Percentiles rank a stretch among this genome's conserved stretches.
phyloP scores from a whole-genome alignment of 768 basidiomycete species.

The Leccinum aurantiacum region DNA sequence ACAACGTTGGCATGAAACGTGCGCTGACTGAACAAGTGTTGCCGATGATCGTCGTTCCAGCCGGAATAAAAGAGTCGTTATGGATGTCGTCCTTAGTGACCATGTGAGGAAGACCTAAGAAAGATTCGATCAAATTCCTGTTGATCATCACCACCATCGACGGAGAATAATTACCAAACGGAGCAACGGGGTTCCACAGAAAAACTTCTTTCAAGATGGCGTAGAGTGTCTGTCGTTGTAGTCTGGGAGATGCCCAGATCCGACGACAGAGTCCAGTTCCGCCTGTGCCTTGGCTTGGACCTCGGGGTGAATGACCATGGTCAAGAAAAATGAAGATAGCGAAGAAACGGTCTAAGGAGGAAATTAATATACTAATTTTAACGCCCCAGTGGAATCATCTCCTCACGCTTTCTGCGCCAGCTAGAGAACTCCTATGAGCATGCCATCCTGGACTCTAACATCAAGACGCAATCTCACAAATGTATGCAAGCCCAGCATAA shows the following conservation, averaged over 20 bases:
- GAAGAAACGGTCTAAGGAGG: conserved; percentile 29
- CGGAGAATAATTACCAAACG: conserved; percentile 30
- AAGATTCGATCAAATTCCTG: conserved; percentile 10
- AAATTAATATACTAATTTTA: conserved; percentile 3
- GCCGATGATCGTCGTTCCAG: conserved; percentile 51
- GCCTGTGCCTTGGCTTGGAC: conserved; percentile 32
- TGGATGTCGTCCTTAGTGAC: conserved; percentile 34
- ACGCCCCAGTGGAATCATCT: not conserved
- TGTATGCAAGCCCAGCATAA: conserved; percentile 48
- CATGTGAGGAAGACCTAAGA: conserved; percentile 33
- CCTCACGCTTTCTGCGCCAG: conserved; percentile 41
- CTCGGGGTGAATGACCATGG: conserved; percentile 30
- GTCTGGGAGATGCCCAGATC: conserved; percentile 32
- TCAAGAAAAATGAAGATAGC: conserved; percentile 30
- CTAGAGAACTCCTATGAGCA: conserved; percentile 23
- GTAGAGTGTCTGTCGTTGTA: conserved; percentile 29
- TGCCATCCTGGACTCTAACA: not conserved
- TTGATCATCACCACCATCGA: conserved; percentile 7
- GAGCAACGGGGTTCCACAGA: conserved; percentile 35
- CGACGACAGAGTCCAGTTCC: conserved; percentile 29
- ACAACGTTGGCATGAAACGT: not conserved
- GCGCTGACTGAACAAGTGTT: conserved; percentile 50
- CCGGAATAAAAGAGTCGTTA: conserved; percentile 33
- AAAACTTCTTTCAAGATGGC: conserved; percentile 32
- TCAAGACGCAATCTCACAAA: conserved; percentile 32